Percentiles rank a stretch among this genome's conserved stretches.
Evolutionary conservation across 2,329 filamentous ascomycete species (phyloP).

Genomic region (Epichloe glyceriae): DNA sequence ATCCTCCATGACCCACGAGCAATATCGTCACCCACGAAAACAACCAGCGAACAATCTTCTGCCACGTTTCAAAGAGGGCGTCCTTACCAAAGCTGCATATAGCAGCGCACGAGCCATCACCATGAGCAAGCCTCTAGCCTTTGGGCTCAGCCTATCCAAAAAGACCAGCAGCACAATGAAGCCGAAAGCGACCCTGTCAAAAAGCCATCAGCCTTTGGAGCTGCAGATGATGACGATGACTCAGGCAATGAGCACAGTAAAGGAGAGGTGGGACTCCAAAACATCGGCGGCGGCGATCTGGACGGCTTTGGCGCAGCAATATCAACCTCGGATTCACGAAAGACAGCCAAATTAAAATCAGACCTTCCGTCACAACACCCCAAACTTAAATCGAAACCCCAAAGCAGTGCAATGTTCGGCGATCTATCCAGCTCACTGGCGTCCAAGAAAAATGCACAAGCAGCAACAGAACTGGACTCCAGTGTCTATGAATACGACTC

Average conservation of each 20-base stretch:
- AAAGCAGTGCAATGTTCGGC: slow-evolving; percentile 36
- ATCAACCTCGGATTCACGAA: slow-evolving; percentile 13
- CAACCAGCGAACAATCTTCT: background rate
- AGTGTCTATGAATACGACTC: slow-evolving; percentile 78
- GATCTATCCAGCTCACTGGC: slow-evolving; percentile 55
- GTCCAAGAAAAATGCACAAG: slow-evolving; percentile 49
- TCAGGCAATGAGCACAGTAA: slow-evolving; percentile 36
- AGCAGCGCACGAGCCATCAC: slow-evolving; percentile 3
- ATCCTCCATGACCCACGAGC: background rate
- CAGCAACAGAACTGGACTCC: slow-evolving; percentile 54
- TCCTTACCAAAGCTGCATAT: background rate
- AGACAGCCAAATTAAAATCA: slow-evolving; percentile 23
- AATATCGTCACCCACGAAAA: background rate
- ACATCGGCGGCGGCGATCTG: slow-evolving; percentile 54
- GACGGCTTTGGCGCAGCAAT: slow-evolving; percentile 29
- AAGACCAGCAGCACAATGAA: slow-evolving; percentile 39
- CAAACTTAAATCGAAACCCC: slow-evolving; percentile 30
- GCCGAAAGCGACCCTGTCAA: slow-evolving; percentile 27
- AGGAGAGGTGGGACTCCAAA: slow-evolving; percentile 31
- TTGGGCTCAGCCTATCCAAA: slow-evolving; percentile 48
- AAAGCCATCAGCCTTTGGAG: slow-evolving; percentile 46
- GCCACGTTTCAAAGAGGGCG: background rate
- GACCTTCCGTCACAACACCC: slow-evolving; percentile 25
- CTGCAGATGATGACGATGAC: slow-evolving; percentile 38
- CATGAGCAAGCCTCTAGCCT: slow-evolving; percentile 38